These are phyloP conservation scores for Alternaria sp. DNA, from an alignment of 2,329 filamentous ascomycete species.

Conservation along the genomic window DNA sequence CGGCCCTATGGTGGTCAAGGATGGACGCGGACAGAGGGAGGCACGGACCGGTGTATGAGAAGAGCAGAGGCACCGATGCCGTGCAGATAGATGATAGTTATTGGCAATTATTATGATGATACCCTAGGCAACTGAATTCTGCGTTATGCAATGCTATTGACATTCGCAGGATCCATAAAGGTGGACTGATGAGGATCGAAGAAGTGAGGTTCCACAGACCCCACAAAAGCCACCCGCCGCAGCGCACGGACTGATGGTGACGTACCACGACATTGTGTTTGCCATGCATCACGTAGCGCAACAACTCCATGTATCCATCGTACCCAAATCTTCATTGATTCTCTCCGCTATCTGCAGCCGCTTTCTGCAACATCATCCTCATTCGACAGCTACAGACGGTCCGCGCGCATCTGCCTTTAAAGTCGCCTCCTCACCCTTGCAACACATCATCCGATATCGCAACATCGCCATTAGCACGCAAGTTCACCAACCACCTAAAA, in stretches of 20 bases:
- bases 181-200: not conserved
- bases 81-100: too few species aligned
- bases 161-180: too few species aligned
- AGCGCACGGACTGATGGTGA: slow-evolving; percentile 9
- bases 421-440: not conserved
- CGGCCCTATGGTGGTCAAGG: too few species aligned
- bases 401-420: not conserved
- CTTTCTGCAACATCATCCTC: not conserved
- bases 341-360: not conserved
- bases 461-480: slow-evolving; percentile 4
- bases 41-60: too few species aligned
- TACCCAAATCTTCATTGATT: accelerated
- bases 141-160: not conserved
- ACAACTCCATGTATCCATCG: slow-evolving; percentile 1
- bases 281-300: not conserved
- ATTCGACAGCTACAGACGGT: not conserved
- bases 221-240: slow-evolving; percentile 12
- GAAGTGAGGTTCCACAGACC: slow-evolving; percentile 8
- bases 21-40: too few species aligned
- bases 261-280: slow-evolving; percentile 12
- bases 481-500: slow-evolving; percentile 9
- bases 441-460: slow-evolving; percentile 31
- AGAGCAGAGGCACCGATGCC: too few species aligned
- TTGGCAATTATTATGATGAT: too few species aligned
- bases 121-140: too few species aligned